Evolutionary conservation across 805 yeast species (phyloP), one percentile per base, ranked within the genome.

Genomic region (Wickerhamiella domercqiae): DNA sequence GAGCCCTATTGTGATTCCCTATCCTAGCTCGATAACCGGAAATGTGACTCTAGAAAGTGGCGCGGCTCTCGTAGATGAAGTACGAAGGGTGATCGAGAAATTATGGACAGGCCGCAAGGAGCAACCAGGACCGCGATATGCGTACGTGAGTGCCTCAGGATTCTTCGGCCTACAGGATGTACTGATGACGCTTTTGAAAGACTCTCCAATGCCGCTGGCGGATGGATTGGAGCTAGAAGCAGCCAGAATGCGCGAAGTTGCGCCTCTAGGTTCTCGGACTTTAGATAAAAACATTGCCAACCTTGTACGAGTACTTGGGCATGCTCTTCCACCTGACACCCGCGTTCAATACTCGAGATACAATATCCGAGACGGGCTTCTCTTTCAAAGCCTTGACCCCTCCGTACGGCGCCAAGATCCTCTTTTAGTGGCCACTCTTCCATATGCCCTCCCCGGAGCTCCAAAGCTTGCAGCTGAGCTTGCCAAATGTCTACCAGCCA

Each of bases 331-430:
- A 18, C 13, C 19, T 6, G 17, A 24, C 5, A 29, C 32, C 18
- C 32, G 36, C 16, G 66, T 78, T 20, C 72, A 75, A 47, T 78
- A 78, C 53, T 67, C 75, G 39, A 83, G 78, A 53, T 84, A 83
- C 45, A 84, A 84, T 40, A 76, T 78, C 17, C 63, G 87, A 47
- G 87, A 78, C 57, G 87, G 87, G 42, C 73, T 75, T 1, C 49
- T 79, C 26, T 78, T 71, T 51, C 71, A 78, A 5, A 67, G 68
- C 48, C 59, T 78, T 25, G 73, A 82, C 16, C 59, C 66, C 16
- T 64, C 64, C 26, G 63, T 77, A 21, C 67, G 77, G 43, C 56
- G 67, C 3, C 76, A 75, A 48, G 87, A 78, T 47, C 90, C 90
- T 4, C 50, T 78, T 18, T 48, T 73, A 16, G 71, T 78, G 2